phyloP scores from a whole-genome alignment of 805 yeast species.

The Saccharomycopsis lassenensis region DNA sequence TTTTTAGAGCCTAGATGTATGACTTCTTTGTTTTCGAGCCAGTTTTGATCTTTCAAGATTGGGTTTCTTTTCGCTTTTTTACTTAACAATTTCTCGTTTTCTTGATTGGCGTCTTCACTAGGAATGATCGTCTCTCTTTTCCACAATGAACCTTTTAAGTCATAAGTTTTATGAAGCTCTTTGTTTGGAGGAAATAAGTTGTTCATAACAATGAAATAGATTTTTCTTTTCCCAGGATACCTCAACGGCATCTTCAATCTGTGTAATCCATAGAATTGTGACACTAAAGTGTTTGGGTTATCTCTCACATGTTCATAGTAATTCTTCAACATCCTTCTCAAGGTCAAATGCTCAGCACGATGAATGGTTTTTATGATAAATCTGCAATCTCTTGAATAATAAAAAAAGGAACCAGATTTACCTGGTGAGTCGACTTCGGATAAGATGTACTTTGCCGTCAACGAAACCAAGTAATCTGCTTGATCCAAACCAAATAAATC shows the following conservation, averaged over 20 bases:
- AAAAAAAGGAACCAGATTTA: slow-evolving; percentile 91
- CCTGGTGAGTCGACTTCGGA: slow-evolving; percentile 94
- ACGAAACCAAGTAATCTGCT: slow-evolving; percentile 85
- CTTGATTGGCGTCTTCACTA: background rate
- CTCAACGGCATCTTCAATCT: slow-evolving; percentile 80
- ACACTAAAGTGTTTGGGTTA: slow-evolving; percentile 79
- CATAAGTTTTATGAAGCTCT: slow-evolving; percentile 76
- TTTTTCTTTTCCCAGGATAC: slow-evolving; percentile 45
- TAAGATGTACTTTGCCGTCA: slow-evolving; percentile 86
- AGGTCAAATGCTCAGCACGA: slow-evolving; percentile 80
- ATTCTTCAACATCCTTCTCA: slow-evolving; percentile 59
- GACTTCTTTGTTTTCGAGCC: slow-evolving; percentile 56
- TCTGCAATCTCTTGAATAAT: slow-evolving; percentile 86
- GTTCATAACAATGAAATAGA: slow-evolving; percentile 94
- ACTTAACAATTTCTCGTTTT: slow-evolving; percentile 34
- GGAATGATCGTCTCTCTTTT: slow-evolving; percentile 50
- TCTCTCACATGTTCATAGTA: slow-evolving; percentile 72
- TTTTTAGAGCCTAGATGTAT: slow-evolving; percentile 73
- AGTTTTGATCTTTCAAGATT: slow-evolving; percentile 80
- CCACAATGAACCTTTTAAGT: slow-evolving; percentile 85
- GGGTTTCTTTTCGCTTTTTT: slow-evolving; percentile 37
- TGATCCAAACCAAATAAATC: slow-evolving; percentile 80
- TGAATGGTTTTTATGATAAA: slow-evolving; percentile 95
- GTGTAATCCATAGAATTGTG: slow-evolving; percentile 96
- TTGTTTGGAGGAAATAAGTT: slow-evolving; percentile 91